These are phyloP conservation scores for Cupressus sempervirens DNA, from an alignment of 75 land plant genomes.

Conservation along the genomic window DNA sequence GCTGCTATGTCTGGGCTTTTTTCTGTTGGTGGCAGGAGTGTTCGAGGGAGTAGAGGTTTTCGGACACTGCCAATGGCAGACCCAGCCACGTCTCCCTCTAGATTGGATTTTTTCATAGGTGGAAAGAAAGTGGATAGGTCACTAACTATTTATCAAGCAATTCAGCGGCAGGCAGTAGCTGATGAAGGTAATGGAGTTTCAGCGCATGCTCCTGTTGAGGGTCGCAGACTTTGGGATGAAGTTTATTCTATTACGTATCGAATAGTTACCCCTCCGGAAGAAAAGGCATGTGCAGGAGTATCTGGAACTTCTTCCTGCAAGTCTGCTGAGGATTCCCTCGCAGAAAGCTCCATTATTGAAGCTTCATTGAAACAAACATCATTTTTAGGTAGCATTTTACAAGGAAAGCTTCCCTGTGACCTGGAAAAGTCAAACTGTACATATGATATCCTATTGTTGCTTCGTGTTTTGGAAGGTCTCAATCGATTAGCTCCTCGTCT, in stretches of 20 bases:
- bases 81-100: conserved; percentile 26
- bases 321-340: conserved; percentile 3
- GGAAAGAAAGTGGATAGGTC: conserved; percentile 40
- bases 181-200: conserved; percentile 45
- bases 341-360: conserved; percentile 16
- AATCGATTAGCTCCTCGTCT: conserved; percentile 46
- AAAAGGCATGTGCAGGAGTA: conserved; percentile 8
- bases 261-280: conserved; percentile 21
- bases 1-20: conserved; percentile 38
- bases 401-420: conserved; percentile 52
- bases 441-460: conserved; percentile 28
- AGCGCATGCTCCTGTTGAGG: conserved; percentile 33
- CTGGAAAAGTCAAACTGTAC: conserved; percentile 42
- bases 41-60: conserved; percentile 22
- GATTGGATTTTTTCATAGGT: conserved; percentile 34
- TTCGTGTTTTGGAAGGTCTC: conserved; percentile 31
- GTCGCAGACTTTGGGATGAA: conserved; percentile 48
- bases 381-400: conserved; percentile 29
- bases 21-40: conserved; percentile 17
- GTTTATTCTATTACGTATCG: conserved; percentile 50
- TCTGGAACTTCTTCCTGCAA: conserved; percentile 12
- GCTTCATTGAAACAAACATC: conserved; percentile 39
- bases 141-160: conserved; percentile 47
- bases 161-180: conserved; percentile 39
- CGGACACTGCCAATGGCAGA: conserved; percentile 21